These are phyloP conservation scores for Pseudopithomyces maydicus DNA, from an alignment of 2,329 filamentous ascomycete genomes.

Conservation along the genomic window DNA sequence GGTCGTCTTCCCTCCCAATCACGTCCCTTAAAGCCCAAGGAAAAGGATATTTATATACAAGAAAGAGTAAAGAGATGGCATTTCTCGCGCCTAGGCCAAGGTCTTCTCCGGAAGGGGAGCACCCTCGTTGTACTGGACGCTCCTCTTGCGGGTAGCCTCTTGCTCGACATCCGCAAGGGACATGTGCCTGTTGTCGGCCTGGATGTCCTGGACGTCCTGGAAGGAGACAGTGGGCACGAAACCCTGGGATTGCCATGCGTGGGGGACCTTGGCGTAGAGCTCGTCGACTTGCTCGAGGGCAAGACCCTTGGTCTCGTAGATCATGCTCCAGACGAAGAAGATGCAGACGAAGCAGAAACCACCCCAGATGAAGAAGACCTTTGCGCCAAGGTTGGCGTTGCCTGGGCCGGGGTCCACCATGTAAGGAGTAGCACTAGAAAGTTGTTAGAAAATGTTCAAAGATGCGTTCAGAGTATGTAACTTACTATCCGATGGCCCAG, in stretches of 20 bases:
- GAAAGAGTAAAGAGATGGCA: too few relatives aligned
- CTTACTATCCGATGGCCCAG: conserved; percentile 52
- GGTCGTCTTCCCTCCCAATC: too few relatives aligned
- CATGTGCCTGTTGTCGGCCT: conserved; percentile 31
- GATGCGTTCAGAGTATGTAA: not conserved
- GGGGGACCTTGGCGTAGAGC: conserved; percentile 73
- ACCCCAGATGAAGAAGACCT: conserved; percentile 63
- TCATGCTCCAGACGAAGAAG: conserved; percentile 75
- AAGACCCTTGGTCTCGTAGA: conserved; percentile 79
- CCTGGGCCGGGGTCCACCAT: conserved; percentile 64
- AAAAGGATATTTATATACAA: too few relatives aligned
- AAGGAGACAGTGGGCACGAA: conserved; percentile 63
- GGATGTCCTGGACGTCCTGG: conserved; percentile 41
- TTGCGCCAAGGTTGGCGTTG: conserved; percentile 66
- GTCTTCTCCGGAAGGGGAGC: conserved; percentile 9
- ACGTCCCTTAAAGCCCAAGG: too few relatives aligned
- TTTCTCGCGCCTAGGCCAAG: not conserved
- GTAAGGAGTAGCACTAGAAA: conserved; percentile 64
- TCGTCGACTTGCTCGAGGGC: conserved; percentile 80
- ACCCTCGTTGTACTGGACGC: conserved; percentile 34
- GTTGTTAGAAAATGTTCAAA: conserved; percentile 2
- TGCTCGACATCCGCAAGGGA: conserved; percentile 40
- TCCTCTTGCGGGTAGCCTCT: conserved; percentile 39
- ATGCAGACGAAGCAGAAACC: conserved; percentile 58
- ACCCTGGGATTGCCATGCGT: conserved; percentile 71